These are phyloP conservation scores for Aureobasidium subglaciale DNA, from an alignment of 2,329 filamentous ascomycete species.

Conservation along the genomic window DNA sequence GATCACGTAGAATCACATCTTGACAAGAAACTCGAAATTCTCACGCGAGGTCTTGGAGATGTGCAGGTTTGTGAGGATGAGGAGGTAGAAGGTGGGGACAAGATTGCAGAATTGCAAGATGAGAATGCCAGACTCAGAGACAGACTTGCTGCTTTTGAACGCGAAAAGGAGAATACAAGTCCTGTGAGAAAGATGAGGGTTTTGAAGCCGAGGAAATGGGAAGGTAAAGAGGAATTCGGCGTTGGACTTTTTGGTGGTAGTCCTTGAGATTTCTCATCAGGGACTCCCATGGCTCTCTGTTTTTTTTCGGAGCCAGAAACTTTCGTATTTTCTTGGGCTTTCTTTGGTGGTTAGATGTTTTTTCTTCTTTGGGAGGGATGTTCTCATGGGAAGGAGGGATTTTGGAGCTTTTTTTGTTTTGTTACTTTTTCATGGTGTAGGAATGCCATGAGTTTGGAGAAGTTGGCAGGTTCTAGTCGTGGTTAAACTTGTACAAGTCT, in stretches of 20 bases:
- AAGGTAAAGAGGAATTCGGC: slow-evolving; percentile 24
- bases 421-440: too few species aligned
- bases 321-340: too few species aligned
- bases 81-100: slow-evolving; percentile 22
- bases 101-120: slow-evolving; percentile 35
- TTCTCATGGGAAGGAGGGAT: too few species aligned
- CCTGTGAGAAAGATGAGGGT: slow-evolving; percentile 45
- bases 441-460: too few species aligned
- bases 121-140: slow-evolving; percentile 39
- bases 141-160: slow-evolving; percentile 34
- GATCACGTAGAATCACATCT: slow-evolving; percentile 78
- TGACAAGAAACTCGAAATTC: slow-evolving; percentile 76
- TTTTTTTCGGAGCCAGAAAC: too few species aligned
- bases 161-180: slow-evolving; percentile 32
- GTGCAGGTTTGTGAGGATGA: slow-evolving; percentile 37
- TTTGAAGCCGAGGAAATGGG: slow-evolving; percentile 44
- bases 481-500: too few species aligned
- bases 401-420: too few species aligned
- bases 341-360: too few species aligned
- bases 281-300: too few species aligned
- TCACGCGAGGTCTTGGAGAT: slow-evolving; percentile 50
- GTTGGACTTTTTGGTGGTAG: slow-evolving; percentile 24
- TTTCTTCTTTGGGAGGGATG: too few species aligned
- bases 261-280: too few species aligned
- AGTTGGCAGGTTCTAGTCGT: too few species aligned